Conservation (phyloP, 495 filamentous ascomycete genomes). For the Choiromyces venosus region DNA sequence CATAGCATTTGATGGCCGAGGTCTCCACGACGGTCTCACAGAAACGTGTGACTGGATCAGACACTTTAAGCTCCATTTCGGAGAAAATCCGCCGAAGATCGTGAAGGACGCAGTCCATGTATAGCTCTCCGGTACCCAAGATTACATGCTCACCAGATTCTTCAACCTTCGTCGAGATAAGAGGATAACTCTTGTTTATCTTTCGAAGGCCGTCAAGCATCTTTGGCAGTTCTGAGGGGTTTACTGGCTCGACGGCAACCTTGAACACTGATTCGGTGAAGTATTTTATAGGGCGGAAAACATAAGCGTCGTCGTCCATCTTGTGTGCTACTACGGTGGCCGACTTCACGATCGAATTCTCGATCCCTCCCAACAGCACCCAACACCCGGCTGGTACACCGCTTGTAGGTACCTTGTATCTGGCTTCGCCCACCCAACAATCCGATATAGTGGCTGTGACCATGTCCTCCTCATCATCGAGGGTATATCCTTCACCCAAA, state of each 20-base stretch:
- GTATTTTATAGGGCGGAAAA: slow-evolving; percentile 87
- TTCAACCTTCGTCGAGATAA: slow-evolving; percentile 94
- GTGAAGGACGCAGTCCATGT: slow-evolving; percentile 98
- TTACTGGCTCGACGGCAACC: slow-evolving; percentile 95
- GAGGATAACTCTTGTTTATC: slow-evolving; percentile 94
- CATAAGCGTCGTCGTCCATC: slow-evolving; percentile 80
- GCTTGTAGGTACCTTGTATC: slow-evolving; percentile 84
- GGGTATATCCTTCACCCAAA: slow-evolving; percentile 88
- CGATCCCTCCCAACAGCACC: slow-evolving; percentile 82
- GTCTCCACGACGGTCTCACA: slow-evolving; percentile 98
- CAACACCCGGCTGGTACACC: slow-evolving; percentile 95
- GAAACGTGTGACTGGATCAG: slow-evolving; percentile 94
- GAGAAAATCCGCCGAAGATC: slow-evolving; percentile 88
- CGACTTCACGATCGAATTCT: slow-evolving; percentile 97
- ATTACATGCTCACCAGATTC: slow-evolving; percentile 97
- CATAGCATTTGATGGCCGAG: slow-evolving; percentile 95
- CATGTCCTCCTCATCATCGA: slow-evolving; percentile 99
- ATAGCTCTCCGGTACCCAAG: slow-evolving; percentile 89
- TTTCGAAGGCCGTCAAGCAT: slow-evolving; percentile 96
- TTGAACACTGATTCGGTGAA: slow-evolving; percentile 98
- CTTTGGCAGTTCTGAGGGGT: slow-evolving; percentile 96
- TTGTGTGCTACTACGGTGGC: slow-evolving; percentile 85
- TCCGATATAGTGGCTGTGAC: slow-evolving; percentile 77
- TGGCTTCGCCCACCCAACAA: slow-evolving; percentile 87
- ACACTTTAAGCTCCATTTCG: slow-evolving; percentile 99